Percentiles rank a stretch among this genome's conserved stretches.
phyloP scores from a whole-genome alignment of 1,139 yeast genomes.

The Yamadazyma conglobata region DNA sequence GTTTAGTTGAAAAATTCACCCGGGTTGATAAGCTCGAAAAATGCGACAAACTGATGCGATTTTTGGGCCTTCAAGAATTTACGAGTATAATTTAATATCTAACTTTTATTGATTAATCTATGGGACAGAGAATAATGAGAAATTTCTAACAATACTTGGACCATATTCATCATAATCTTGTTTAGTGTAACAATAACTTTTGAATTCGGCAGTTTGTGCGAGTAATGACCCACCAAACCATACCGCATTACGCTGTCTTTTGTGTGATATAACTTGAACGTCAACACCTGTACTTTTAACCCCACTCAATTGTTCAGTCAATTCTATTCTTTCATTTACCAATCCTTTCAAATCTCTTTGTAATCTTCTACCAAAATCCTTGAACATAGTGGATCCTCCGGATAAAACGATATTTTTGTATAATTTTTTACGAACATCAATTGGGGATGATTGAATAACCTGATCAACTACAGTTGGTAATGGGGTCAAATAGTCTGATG shows the following conservation, averaged over 20 bases:
- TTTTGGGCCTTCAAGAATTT: too few species aligned
- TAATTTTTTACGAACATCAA: constrained; percentile 95
- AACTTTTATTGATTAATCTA: constrained; percentile 22
- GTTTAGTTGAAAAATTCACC: too few species aligned
- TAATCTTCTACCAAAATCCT: constrained; percentile 94
- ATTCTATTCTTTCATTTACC: constrained; percentile 84
- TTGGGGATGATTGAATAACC: constrained; percentile 92
- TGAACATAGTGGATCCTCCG: constrained; percentile 98
- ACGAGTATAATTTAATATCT: background rate
- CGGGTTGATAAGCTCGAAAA: too few species aligned
- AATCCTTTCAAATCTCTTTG: constrained; percentile 89
- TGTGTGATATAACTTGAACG: constrained; percentile 94
- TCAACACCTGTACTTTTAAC: constrained; percentile 93
- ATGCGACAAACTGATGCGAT: too few species aligned
- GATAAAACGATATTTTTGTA: constrained; percentile 92
- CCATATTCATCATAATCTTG: constrained; percentile 97
- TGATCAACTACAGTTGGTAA: constrained; percentile 92
- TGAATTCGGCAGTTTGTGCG: constrained; percentile 96
- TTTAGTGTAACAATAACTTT: constrained; percentile 94
- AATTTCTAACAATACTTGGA: constrained; percentile 95
- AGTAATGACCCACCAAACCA: constrained; percentile 98
- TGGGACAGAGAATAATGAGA: constrained; percentile 88
- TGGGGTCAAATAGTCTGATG: constrained; percentile 93
- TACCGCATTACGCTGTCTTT: constrained; percentile 96
- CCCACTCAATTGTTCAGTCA: constrained; percentile 75